phyloP scores from a whole-genome alignment of 257 asterid genomes.

The Solanum piurae region DNA sequence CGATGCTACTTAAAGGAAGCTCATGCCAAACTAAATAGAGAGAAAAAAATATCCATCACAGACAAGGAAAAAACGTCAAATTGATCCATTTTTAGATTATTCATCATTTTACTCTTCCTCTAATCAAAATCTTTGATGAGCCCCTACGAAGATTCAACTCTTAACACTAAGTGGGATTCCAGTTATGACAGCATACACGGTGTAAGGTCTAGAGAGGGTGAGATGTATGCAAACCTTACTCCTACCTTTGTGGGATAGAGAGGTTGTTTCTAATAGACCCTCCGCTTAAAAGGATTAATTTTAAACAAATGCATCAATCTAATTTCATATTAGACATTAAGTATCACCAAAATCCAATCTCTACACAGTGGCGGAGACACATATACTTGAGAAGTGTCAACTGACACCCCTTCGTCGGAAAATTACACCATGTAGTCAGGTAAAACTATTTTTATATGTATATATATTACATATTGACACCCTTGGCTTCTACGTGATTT shows the following conservation, averaged over 20 bases:
- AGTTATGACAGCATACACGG: neutral
- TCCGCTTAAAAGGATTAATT: neutral
- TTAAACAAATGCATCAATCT: neutral
- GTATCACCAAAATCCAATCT: neutral
- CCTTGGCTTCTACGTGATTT: too few species aligned
- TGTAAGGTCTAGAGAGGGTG: neutral
- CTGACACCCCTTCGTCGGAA: too few species aligned
- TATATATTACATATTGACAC: too few species aligned
- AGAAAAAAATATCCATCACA: neutral
- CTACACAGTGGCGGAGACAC: neutral
- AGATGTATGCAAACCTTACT: neutral
- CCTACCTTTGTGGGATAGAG: neutral
- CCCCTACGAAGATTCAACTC: neutral
- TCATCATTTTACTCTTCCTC: neutral
- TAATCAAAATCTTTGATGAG: neutral
- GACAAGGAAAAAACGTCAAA: neutral
- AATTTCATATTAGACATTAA: neutral
- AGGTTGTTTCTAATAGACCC: neutral
- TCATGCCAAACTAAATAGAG: neutral
- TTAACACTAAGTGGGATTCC: neutral
- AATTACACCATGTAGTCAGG: too few species aligned
- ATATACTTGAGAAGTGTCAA: too few species aligned
- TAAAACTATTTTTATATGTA: too few species aligned
- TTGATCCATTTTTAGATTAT: neutral
- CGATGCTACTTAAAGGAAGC: neutral